These are phyloP conservation scores for Pythium insidiosum DNA, from an alignment of 352 stramenopile species.

Conservation along the genomic window DNA sequence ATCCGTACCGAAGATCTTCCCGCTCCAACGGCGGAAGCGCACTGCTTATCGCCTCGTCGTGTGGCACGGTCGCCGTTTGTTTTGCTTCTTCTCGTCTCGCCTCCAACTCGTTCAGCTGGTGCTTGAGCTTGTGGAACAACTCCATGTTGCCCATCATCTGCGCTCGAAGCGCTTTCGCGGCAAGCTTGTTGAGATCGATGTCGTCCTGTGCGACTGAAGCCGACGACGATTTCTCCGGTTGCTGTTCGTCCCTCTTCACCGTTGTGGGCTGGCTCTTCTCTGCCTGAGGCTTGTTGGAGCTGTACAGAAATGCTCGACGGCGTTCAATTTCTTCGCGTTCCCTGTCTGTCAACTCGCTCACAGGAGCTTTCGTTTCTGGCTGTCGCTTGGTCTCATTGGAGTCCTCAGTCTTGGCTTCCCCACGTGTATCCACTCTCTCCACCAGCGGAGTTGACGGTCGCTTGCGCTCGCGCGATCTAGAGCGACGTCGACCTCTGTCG, in stretches of 20 bases:
- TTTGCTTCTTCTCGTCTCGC: slow-evolving; percentile 39
- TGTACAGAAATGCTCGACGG: slow-evolving; percentile 56
- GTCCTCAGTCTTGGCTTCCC: no score
- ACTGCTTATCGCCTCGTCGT: slow-evolving; percentile 47
- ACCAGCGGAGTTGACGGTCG: background rate
- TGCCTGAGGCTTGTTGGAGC: background rate
- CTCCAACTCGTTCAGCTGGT: slow-evolving; percentile 78
- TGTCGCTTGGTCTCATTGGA: slow-evolving; percentile 17
- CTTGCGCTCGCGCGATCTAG: background rate
- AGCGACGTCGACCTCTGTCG: background rate
- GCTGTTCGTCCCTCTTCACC: background rate
- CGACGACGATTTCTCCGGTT: background rate
- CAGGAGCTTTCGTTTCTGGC: no score
- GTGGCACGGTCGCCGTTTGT: slow-evolving; percentile 28
- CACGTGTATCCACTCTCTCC: slow-evolving; percentile 15
- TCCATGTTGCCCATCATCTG: slow-evolving; percentile 80
- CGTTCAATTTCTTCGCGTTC: slow-evolving; percentile 36
- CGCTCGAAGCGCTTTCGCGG: slow-evolving; percentile 60
- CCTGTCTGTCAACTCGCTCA: no score
- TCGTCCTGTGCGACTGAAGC: slow-evolving; percentile 4
- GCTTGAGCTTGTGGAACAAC: slow-evolving; percentile 63
- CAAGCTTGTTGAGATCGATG: slow-evolving; percentile 71
- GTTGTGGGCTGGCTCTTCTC: background rate
- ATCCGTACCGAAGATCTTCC: slow-evolving; percentile 52
- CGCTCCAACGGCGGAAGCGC: slow-evolving; percentile 60